Evolutionary conservation across 371 early-diverging fungal species (phyloP).

Genomic region (Haplosporangium sp.): DNA sequence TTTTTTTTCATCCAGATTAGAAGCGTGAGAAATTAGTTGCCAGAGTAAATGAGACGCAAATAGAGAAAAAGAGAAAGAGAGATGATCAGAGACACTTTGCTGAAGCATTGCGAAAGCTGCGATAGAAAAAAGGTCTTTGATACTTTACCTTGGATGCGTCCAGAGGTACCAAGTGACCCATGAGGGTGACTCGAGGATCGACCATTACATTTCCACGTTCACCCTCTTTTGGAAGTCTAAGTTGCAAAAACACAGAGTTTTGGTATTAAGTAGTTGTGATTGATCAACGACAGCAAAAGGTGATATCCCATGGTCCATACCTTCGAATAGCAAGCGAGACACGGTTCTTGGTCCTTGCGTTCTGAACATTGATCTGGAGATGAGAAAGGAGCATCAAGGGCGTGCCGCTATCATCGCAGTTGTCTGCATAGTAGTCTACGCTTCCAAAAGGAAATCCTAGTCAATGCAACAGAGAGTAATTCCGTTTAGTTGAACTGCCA

Average conservation of each 20-base stretch:
- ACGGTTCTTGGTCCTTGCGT: conserved; percentile 42
- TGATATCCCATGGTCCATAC: conserved; percentile 8
- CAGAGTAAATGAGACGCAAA: no score
- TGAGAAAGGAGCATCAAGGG: conserved; percentile 59
- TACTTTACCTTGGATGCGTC: conserved; percentile 51
- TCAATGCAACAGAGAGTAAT: neutral
- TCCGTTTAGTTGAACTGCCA: no score
- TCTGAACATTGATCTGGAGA: conserved; percentile 57
- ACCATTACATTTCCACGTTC: conserved; percentile 56
- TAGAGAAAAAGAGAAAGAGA: neutral
- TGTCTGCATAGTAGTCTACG: conserved; percentile 66
- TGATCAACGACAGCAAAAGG: neutral
- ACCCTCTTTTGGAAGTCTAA: conserved; percentile 26
- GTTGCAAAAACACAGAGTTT: neutral
- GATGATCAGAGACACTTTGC: no score
- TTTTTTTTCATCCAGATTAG: neutral
- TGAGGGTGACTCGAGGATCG: conserved; percentile 62
- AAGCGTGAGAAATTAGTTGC: neutral
- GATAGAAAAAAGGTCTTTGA: neutral
- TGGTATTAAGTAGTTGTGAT: neutral
- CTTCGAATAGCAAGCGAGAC: conserved; percentile 47
- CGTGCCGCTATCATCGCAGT: conserved; percentile 59
- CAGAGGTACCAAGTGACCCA: conserved; percentile 57
- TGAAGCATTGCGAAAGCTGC: neutral
- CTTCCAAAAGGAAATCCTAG: conserved; percentile 66